These are phyloP conservation scores for Melampsora larici-populina DNA, from an alignment of 1,284 basidiomycete species.

Conservation along the genomic window DNA sequence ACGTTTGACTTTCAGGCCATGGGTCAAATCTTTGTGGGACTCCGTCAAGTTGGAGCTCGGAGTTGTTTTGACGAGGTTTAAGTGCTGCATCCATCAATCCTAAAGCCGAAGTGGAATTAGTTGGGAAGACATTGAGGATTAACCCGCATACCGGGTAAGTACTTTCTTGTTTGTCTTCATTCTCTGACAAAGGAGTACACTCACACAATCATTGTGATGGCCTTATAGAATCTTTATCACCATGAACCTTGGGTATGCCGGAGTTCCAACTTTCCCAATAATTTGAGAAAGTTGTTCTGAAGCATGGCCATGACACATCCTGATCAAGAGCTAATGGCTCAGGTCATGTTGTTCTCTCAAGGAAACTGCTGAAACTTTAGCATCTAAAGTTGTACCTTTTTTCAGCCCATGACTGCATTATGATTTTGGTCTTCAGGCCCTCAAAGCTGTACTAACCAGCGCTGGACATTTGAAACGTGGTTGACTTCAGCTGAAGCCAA, in stretches of 20 bases:
- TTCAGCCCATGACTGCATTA: constrained; percentile 99
- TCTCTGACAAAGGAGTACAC: neutral
- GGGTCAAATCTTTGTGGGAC: constrained; percentile 97
- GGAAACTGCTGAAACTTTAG: constrained; percentile 90
- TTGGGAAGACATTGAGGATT: constrained; percentile 87
- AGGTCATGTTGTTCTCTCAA: constrained; percentile 99
- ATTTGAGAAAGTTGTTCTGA: constrained; percentile 86
- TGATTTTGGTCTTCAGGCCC: constrained; percentile 95
- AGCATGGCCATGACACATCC: constrained; percentile 99
- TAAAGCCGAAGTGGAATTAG: constrained; percentile 86
- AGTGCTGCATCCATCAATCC: constrained; percentile 74
- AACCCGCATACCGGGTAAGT: constrained; percentile 78
- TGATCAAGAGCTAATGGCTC: constrained; percentile 95
- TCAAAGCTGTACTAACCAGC: constrained; percentile 93
- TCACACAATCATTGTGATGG: too few species aligned
- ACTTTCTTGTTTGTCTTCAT: constrained; percentile 47
- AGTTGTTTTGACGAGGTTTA: constrained; percentile 91
- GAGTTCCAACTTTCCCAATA: constrained; percentile 93
- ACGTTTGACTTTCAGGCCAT: constrained; percentile 99
- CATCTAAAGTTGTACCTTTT: constrained; percentile 97
- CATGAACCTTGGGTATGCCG: constrained; percentile 95
- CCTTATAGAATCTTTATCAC: constrained; percentile 83
- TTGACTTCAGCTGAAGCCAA: constrained; percentile 62
- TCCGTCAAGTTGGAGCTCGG: constrained; percentile 99
- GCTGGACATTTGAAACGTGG: constrained; percentile 97